Evolutionary conservation across 306 rosid genomes (phyloP), one percentile per base, ranked within the genome.

Genomic region (Cucumis melo): DNA sequence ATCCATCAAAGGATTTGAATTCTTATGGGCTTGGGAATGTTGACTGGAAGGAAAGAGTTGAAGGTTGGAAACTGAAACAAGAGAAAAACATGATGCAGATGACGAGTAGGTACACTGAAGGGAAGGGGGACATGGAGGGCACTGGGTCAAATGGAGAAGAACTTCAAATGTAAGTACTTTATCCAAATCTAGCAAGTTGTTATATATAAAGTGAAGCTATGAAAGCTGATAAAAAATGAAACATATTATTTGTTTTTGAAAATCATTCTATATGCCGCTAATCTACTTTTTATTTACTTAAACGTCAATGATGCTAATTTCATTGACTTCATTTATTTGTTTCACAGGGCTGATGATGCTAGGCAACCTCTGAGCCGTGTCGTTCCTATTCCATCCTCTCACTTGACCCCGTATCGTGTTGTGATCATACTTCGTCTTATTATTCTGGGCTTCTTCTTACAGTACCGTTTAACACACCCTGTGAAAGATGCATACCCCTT

Each of bases 31-130:
- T 90, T 77, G 99, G 99, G 81, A 92, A 89, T 85, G 98, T 95
- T 81, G 99, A 95, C 87, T 95, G 98, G 99, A 95, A 92, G 85
- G 99, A 95, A 86, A 90, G 99, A 86, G 98, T 95, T 59, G 98
- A 95, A 84, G 93, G 98, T 73, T 95, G 99, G 98, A 95, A 92
- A 80, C 88, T 92, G 81, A 95, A 95, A 88, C 98, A 95, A 75
- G 99, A 92, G 76, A 95, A 92, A 85, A 92, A 83, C 83, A 85
- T 92, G 80, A 82, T 83, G 81, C 96, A 88, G 76, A 83, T 89
- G 83, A 85, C 93, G 75, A 87, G 90, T 83, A 89, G 93, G 77
- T 95, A 88, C 34, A 8, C 81, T 44, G 99, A 95, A 54, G 97
- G 98, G 85, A 95, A 92, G 80, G 97, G 96, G 63, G 98, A 92